Base-by-base conservation (phyloP, 306 rosid genomes). In the Pterocarpus santalinus region DNA sequence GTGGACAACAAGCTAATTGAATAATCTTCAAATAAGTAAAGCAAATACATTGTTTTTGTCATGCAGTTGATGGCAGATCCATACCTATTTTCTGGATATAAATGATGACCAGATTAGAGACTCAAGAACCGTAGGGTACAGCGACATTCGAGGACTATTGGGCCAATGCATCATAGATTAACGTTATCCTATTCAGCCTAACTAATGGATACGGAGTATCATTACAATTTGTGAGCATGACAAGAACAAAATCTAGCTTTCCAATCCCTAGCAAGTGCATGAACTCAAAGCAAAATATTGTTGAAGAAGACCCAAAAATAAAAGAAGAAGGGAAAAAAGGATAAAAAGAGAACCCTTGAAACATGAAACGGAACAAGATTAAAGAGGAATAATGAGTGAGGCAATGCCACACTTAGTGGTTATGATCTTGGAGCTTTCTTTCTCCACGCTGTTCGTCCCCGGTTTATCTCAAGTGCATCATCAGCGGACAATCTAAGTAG, bases 371-470 rank as follows among this genome's bases (percentile, higher is more conserved):
- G 44, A 56, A 51, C 68, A 28, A 63, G 41, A 67, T 7, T 28
- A 13, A 15, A 51, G 49, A 15, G 71, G 66, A 76, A 80, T 55
- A 69, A 58, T 15, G 73, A 73, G 34, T 22, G 67, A 64, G 41
- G 8, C 28, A 30, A 56, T 39, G 38, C 41, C 66, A 32, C 70
- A 65, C 65, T 44, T 38, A 28, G 73, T 17, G 67, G 43, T 72
- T 77, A 47, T 94, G 81, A 88, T 90, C 93, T 90, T 68, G 90
- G 86, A 46, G 86, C 85, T 84, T 95, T 95, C 88, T 90, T 90
- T 85, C 99, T 90, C 99, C 99, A 95, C 69, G 86, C 89, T 0
- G 99, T 90, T 68, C 98, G 81, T 36, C 98, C 99, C 30, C 97
- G 84, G 82, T 95, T 95, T 62, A 95, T 95, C 77, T 95, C 98